phyloP scores from a whole-genome alignment of 345 rosid genomes.

The Eucalyptus cloeziana region DNA sequence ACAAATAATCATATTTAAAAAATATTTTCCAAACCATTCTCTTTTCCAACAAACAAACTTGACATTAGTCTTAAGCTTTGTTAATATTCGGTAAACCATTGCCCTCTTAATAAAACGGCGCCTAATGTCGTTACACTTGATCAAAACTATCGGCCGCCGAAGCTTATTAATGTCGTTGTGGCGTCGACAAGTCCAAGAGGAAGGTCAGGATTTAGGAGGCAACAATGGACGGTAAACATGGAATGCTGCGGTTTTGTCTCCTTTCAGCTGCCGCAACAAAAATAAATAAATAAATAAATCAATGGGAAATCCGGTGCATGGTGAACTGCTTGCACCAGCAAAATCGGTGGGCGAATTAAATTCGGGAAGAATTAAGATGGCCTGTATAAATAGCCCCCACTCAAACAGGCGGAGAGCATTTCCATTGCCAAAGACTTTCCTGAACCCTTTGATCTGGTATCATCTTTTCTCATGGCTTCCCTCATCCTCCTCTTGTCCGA shows the following conservation, averaged over 20 bases:
- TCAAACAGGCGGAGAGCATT: background rate
- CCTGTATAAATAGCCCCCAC: background rate
- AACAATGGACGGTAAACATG: background rate
- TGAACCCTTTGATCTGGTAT: background rate
- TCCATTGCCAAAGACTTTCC: background rate
- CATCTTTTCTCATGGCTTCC: background rate
- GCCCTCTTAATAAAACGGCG: background rate
- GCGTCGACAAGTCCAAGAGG: background rate
- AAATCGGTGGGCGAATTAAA: background rate
- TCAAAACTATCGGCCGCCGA: background rate
- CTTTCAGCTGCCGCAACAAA: background rate
- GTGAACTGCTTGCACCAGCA: background rate
- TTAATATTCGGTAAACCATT: background rate
- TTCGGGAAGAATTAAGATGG: background rate
- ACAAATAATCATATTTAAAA: too few relatives aligned
- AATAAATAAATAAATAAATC: too few relatives aligned
- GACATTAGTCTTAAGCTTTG: background rate
- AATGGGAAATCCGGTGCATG: background rate
- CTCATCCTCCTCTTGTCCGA: constrained; percentile 1
- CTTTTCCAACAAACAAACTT: too few relatives aligned
- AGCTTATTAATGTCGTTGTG: background rate
- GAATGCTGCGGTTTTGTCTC: background rate
- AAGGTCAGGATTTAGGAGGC: background rate
- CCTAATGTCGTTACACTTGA: background rate
- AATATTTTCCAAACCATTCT: too few relatives aligned